Percentiles rank a stretch among this genome's conserved stretches.
phyloP scores from a whole-genome alignment of 2,329 filamentous ascomycete genomes.

The Helotiales sp. region DNA sequence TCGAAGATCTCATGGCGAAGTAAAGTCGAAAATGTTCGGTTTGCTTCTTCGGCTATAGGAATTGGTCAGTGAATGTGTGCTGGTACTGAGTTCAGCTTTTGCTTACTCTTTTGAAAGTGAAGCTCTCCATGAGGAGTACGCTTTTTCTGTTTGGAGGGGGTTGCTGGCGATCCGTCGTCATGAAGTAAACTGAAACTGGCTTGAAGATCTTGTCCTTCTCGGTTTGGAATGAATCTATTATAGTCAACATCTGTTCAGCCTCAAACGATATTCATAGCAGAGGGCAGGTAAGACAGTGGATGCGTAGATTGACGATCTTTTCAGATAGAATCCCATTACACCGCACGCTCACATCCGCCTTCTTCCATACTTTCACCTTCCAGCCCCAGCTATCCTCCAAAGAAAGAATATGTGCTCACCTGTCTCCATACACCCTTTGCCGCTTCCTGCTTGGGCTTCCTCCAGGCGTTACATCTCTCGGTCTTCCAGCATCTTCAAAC shows the following conservation, averaged over 20 bases:
- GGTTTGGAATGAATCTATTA: conserved; percentile 90
- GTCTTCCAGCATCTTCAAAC: conserved; percentile 62
- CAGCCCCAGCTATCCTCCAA: not conserved
- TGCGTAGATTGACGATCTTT: not conserved
- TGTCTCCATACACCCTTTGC: conserved; percentile 67
- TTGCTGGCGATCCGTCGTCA: conserved; percentile 91
- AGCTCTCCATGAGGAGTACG: conserved; percentile 87
- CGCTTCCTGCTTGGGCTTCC: conserved; percentile 72
- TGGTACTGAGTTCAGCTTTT: not conserved
- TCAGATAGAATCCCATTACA: not conserved
- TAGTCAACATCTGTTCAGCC: conserved; percentile 32
- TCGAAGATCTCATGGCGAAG: conserved; percentile 93
- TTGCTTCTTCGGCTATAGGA: conserved; percentile 81
- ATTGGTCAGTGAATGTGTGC: conserved; percentile 6
- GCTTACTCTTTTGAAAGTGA: conserved; percentile 89
- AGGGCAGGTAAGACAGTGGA: not conserved
- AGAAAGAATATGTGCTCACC: conserved; percentile 41
- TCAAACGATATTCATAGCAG: not conserved
- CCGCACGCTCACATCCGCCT: no score
- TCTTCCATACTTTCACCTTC: not conserved
- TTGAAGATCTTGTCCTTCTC: conserved; percentile 89
- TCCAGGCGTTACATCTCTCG: conserved; percentile 64
- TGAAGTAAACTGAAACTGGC: conserved; percentile 91
- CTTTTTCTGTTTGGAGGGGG: conserved; percentile 83
- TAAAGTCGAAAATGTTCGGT: conserved; percentile 86